phyloP scores from a whole-genome alignment of 129 eudicot species.

The Artemisia annua region DNA sequence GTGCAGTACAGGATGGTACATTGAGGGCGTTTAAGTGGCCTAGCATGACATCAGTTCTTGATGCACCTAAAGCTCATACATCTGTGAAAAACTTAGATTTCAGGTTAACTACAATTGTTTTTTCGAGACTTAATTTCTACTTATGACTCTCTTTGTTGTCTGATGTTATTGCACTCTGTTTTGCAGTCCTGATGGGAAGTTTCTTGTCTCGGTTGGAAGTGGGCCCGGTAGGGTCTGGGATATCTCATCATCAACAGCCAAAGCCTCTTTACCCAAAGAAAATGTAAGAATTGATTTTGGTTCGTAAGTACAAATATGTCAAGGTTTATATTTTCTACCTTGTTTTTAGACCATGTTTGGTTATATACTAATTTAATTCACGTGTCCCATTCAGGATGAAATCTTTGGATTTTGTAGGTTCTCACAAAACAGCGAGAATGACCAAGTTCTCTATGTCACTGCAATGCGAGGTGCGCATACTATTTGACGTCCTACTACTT shows the following conservation, averaged over 20 bases:
- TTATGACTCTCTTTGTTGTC: neutral
- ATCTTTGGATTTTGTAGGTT: conserved; percentile 73
- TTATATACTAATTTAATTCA: conserved; percentile 19
- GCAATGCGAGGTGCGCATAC: conserved; percentile 56
- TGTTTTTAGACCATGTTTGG: neutral
- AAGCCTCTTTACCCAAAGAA: conserved; percentile 69
- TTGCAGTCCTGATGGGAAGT: conserved; percentile 82
- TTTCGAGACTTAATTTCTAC: neutral
- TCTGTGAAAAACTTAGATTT: conserved; percentile 76
- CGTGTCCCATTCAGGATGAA: conserved; percentile 60
- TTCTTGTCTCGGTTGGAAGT: conserved; percentile 84
- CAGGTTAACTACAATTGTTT: conserved; percentile 45
- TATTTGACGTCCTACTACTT: neutral
- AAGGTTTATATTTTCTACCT: neutral
- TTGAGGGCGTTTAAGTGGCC: conserved; percentile 76
- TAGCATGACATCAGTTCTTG: conserved; percentile 45
- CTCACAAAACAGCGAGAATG: conserved; percentile 44
- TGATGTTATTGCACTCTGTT: conserved; percentile 14
- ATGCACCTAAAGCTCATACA: conserved; percentile 49
- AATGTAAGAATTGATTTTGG: conserved; percentile 39
- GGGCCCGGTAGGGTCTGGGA: conserved; percentile 92
- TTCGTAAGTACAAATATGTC: neutral
- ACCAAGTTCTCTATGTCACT: conserved; percentile 61
- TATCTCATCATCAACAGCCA: conserved; percentile 44
- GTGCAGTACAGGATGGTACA: conserved; percentile 72